Evolutionary conservation across 225 moss, liverwort and hornwort genomes (phyloP).

Genomic region (Polytrichum formosum): DNA sequence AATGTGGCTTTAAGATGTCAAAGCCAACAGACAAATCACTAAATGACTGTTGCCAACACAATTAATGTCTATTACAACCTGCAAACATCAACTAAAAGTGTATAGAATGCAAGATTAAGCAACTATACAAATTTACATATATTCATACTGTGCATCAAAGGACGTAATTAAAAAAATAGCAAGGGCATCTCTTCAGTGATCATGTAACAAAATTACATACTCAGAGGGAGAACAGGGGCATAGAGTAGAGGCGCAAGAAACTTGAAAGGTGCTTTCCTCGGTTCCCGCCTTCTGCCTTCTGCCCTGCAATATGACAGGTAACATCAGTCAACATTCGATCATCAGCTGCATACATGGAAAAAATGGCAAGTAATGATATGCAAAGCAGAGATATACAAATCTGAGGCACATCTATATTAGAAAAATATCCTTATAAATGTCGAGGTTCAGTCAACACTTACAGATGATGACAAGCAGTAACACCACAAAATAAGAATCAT

Average conservation of each 20-base stretch:
- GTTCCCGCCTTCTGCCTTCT: slow-evolving; percentile 58
- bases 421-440: no score
- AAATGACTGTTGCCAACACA: background rate
- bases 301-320: slow-evolving; percentile 35
- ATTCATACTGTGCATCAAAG: no score
- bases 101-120: background rate
- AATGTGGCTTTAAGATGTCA: background rate
- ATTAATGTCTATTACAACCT: background rate
- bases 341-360: background rate
- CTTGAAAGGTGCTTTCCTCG: slow-evolving; percentile 85
- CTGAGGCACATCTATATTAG: no score
- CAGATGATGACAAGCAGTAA: no score
- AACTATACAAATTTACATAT: no score
- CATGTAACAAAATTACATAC: slow-evolving; percentile 33
- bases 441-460: no score
- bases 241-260: slow-evolving; percentile 91
- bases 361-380: no score
- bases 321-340: background rate
- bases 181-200: no score
- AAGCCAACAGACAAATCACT: background rate
- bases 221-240: slow-evolving; percentile 87
- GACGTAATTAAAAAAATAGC: no score
- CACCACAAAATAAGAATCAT: no score
- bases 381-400: no score
- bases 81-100: background rate